Base-by-base conservation (phyloP, 768 basidiomycete genomes). In the Suillus alpinus region DNA sequence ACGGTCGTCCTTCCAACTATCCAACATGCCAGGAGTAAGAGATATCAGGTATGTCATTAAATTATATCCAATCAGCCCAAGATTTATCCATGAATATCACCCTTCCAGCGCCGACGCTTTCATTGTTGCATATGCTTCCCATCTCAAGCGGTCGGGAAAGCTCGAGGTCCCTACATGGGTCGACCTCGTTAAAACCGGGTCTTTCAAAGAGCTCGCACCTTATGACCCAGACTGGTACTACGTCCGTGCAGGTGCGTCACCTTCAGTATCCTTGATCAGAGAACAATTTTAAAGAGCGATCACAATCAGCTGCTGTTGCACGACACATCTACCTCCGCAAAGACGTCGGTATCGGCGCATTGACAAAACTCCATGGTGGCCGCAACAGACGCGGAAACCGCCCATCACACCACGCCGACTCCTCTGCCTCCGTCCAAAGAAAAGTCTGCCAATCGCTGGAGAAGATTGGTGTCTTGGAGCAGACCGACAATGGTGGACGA, bases 201-300 rank as follows among this genome's bases (percentile, higher is more conserved):
- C 91, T 62, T 95, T 83, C 85, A 98, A 98, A 79, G 97, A 99
- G 80, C 92, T 97, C 63, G 96, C 95, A 58, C 97, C 97, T 58
- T 98, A 98, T 80, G 94, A 98, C 79, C 92, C 94, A 46, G 97
- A 99, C 78, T 99, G 97, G 97, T 99, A 88, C 86, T 99, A 98
- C 80, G 84, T 96, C 75, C 94, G 97, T 71, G 92, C 96, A 79
- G 95, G 95, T 97, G 72, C 75, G 36, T 55, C 20, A n/a, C 14
- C 4, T 29, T 57, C 34, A 18, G 20, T 39, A 32, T n/a, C 34
- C 7, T 34, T 32, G 0, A 55, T 36, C 26, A 29, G 36, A 41
- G 20, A n/a, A 12, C 53, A 12, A 10, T 18, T 29, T 26, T 40
- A 57, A n/a, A 18, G 1, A 3, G 32, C 12, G 13, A 41, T 13